phyloP scores from a whole-genome alignment of 2,329 filamentous ascomycete species.

The Cladosporium sp. region DNA sequence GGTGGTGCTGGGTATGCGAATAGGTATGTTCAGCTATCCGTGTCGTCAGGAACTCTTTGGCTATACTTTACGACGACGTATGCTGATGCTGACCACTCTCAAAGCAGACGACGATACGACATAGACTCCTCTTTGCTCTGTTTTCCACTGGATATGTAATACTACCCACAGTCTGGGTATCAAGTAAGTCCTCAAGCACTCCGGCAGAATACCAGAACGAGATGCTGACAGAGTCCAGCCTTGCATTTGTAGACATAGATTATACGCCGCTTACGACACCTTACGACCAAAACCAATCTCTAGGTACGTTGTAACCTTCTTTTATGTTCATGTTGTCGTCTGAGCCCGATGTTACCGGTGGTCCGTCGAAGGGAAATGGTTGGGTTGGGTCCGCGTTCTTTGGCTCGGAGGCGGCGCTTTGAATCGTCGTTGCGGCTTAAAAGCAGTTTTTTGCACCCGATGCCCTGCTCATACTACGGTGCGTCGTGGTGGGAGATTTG shows the following conservation, averaged over 20 bases:
- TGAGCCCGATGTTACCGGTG: neutral
- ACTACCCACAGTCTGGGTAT: conserved; percentile 28
- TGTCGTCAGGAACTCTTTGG: neutral
- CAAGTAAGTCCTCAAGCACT: conserved; percentile 6
- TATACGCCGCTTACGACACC: conserved; percentile 35
- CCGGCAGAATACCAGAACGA: neutral
- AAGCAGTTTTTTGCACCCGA: neutral
- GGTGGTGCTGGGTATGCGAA: conserved; percentile 33
- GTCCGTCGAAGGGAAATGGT: neutral
- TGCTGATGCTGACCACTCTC: conserved; percentile 15
- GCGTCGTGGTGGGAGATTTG: neutral
- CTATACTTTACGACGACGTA: conserved; percentile 9
- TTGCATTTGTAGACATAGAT: conserved; percentile 38
- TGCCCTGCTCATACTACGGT: neutral
- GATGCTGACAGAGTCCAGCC: conserved; percentile 21
- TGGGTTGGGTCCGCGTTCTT: neutral
- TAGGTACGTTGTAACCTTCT: conserved; percentile 27
- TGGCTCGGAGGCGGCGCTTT: neutral
- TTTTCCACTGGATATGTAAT: conserved; percentile 34
- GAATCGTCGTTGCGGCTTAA: neutral
- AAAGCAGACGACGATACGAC: conserved; percentile 30
- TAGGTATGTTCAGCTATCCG: conserved; percentile 28
- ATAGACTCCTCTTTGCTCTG: conserved; percentile 27
- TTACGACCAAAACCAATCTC: conserved; percentile 32
- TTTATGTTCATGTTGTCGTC: neutral